These are phyloP conservation scores for Lecanicillium sp. DNA, from an alignment of 2,329 filamentous ascomycete species.

Conservation along the genomic window DNA sequence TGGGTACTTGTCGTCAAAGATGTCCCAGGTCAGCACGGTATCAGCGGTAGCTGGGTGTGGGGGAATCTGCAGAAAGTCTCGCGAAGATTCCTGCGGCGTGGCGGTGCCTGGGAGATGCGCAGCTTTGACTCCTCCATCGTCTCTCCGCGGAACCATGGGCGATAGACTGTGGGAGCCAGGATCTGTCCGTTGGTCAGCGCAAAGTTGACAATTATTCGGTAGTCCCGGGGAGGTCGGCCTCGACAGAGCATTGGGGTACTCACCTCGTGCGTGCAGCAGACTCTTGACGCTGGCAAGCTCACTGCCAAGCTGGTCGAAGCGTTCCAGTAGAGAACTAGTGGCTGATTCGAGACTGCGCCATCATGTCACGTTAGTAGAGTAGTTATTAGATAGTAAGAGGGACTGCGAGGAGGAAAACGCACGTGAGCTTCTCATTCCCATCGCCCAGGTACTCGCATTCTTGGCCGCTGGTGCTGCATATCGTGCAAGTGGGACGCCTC, in stretches of 20 bases:
- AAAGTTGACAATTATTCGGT: no score
- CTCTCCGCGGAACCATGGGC: no score
- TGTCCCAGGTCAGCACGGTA: constrained; percentile 12
- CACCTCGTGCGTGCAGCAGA: constrained; percentile 3
- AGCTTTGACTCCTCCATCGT: no score
- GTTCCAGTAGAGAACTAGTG: constrained; percentile 10
- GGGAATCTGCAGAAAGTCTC: constrained; percentile 15
- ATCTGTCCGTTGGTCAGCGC: no score
- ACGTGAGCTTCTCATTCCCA: constrained; percentile 12
- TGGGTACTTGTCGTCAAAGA: constrained; percentile 12
- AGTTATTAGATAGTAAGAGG: no score
- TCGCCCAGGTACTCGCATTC: constrained; percentile 14
- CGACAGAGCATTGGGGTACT: not conserved
- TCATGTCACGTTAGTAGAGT: no score
- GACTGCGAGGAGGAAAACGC: not conserved
- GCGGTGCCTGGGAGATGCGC: no score
- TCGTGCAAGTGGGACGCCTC: constrained; percentile 11
- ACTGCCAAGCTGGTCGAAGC: constrained; percentile 11
- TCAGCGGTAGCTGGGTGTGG: constrained; percentile 14
- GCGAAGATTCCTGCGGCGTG: constrained; percentile 9
- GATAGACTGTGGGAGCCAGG: no score
- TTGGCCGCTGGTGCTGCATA: constrained; percentile 11
- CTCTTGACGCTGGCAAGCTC: constrained; percentile 11
- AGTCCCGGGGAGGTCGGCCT: no score
- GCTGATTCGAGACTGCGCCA: constrained; percentile 11